Evolutionary conservation across 2,329 filamentous ascomycete species (phyloP).

Genomic region (Pseudocercospora eumusae): DNA sequence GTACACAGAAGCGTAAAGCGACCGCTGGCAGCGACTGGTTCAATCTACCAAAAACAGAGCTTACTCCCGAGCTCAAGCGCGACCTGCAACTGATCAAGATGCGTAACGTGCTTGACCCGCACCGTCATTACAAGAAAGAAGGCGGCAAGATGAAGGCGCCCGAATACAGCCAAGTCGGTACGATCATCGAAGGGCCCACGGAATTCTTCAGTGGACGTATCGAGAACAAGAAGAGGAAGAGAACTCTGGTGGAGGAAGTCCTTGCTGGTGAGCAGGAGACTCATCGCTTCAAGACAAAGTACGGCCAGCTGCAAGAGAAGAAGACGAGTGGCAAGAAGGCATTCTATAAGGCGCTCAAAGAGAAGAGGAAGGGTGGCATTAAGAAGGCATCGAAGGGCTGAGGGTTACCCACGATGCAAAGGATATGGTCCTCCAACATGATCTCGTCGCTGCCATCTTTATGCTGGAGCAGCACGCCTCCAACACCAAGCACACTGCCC

Average conservation of each 20-base stretch:
- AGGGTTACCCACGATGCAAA: background rate
- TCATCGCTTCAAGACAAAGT: slow-evolving; percentile 81
- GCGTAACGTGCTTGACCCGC: slow-evolving; percentile 83
- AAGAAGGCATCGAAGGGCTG: slow-evolving; percentile 39
- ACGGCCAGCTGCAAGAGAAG: slow-evolving; percentile 75
- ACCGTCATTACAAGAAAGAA: slow-evolving; percentile 89
- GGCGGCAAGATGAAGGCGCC: slow-evolving; percentile 69
- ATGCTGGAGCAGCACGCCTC: too few species aligned
- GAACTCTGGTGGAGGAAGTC: slow-evolving; percentile 82
- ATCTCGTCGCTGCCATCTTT: too few species aligned
- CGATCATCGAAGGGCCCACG: slow-evolving; percentile 81
- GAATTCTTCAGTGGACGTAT: slow-evolving; percentile 82
- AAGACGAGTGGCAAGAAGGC: slow-evolving; percentile 88
- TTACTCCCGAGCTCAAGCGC: slow-evolving; percentile 82
- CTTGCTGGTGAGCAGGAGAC: slow-evolving; percentile 66
- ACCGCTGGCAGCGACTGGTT: slow-evolving; percentile 84
- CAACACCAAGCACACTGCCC: too few species aligned
- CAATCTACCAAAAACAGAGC: slow-evolving; percentile 77
- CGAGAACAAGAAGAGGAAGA: slow-evolving; percentile 83
- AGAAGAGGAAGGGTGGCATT: slow-evolving; percentile 50
- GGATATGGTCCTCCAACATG: too few species aligned
- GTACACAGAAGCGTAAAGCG: slow-evolving; percentile 56
- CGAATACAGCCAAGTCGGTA: slow-evolving; percentile 84
- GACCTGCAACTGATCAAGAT: slow-evolving; percentile 89
- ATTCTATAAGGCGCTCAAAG: slow-evolving; percentile 79